These are phyloP conservation scores for Dothideomycetidae sp. DNA, from an alignment of 2,329 filamentous ascomycete genomes.

Conservation along the genomic window DNA sequence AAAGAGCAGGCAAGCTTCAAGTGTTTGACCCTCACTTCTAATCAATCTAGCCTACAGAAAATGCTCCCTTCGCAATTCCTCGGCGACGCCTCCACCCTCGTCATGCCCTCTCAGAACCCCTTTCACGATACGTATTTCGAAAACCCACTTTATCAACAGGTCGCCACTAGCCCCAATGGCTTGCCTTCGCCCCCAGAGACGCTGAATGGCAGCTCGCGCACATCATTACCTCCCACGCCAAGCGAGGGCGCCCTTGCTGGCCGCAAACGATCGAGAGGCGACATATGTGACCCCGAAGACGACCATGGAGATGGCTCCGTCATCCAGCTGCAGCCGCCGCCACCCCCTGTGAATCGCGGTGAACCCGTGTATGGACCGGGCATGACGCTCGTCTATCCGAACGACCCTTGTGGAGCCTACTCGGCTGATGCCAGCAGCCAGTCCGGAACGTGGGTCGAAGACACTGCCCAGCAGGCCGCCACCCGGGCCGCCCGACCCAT, in stretches of 20 bases:
- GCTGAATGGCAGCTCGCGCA: constrained; percentile 16
- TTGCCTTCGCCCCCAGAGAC: constrained; percentile 11
- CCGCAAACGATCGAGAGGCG: constrained; percentile 63
- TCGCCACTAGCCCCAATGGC: constrained; percentile 13
- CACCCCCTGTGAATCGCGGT: constrained; percentile 43
- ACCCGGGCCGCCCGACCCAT: constrained; percentile 33
- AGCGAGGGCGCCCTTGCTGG: constrained; percentile 35
- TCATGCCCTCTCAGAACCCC: constrained; percentile 28
- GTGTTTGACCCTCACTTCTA: not conserved
- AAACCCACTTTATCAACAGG: constrained; percentile 17
- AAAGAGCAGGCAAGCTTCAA: not conserved
- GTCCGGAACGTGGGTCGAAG: constrained; percentile 59
- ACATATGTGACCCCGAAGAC: constrained; percentile 46
- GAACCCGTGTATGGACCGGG: constrained; percentile 57
- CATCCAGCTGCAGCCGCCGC: constrained; percentile 22
- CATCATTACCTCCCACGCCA: constrained; percentile 17
- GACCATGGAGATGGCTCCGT: constrained; percentile 44
- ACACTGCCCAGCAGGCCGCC: constrained; percentile 30
- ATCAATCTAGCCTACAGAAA: not conserved
- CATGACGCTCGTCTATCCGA: constrained; percentile 58
- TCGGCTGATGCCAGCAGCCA: constrained; percentile 50
- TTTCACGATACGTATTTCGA: constrained; percentile 22
- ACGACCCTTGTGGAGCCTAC: constrained; percentile 35
- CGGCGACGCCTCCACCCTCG: constrained; percentile 33
- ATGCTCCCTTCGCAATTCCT: constrained; percentile 24